Base-by-base conservation (phyloP, 768 basidiomycete species). In the Strobilomyces dryophilus region DNA sequence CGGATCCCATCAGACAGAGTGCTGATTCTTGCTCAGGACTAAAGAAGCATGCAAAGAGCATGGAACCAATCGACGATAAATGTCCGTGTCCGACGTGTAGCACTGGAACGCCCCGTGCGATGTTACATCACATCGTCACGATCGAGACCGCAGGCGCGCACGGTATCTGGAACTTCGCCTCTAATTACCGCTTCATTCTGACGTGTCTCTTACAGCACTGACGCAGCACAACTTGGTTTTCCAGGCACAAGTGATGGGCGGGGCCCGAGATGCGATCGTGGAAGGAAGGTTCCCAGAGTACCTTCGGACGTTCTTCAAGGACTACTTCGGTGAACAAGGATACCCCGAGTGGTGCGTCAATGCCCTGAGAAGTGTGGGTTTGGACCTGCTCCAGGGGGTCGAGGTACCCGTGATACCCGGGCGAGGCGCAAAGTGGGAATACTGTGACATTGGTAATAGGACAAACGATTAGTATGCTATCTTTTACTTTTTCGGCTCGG, bases 341-440 rank as follows among this genome's bases (percentile, higher is more conserved):
- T 92, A 93, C 66, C 92, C 92, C 0, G 81, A 83, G 64, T 95
- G 92, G 92, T 89, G 89, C 60, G 82, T 95, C 1, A 87, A 91
- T 61, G 93, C 92, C 11, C 71, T 95, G 47, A 75, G 77, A 24
- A 85, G 82, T 50, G 92, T 95, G 12, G 88, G 88, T 1, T 89
- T 95, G 0, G 91, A 95, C 65, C 68, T 95, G 41, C 71, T 92
- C 31, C 81, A 85, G 53, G 80, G 77, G 21, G 62, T 71, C 27
- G 65, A 77, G 24, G 67, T 74, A 6, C 78, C 76, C 50, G 66
- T 87, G 0, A 73, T 86, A 32, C 65, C 78, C 10, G 89, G 88
- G 2, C 74, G 73, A 40, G 87, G 84, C 3, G 81, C 80, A 29
- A 88, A 83, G 65, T 94, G 92, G 92, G 92, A 94, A 61, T 89